Base-by-base conservation (phyloP, 345 rosid genomes). In the Gossypium arboreum region DNA sequence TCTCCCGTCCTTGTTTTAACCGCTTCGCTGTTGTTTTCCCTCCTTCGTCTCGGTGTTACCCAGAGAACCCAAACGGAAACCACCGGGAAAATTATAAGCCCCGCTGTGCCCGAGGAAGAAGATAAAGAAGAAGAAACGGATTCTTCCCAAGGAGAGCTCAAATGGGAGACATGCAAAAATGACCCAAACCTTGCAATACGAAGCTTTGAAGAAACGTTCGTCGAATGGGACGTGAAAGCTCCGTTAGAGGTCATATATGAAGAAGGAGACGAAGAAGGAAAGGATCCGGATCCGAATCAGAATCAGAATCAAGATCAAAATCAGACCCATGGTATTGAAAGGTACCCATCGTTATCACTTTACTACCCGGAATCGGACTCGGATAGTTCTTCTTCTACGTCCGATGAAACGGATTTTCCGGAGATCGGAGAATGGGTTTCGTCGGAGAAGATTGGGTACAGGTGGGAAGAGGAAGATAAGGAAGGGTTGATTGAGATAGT, bases 241-340 rank as follows among this genome's bases (percentile, higher is more conserved):
- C 97, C 98, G 18, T 66, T 94, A 66, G 93, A 90, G 22, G 92
- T 92, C 54, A 94, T 94, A 59, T 86, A 94, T 72, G 97, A 94
- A 82, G 87, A 73, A 2, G 89, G 86, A 78, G 94, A 80, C 2
- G 92, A 84, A 15, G 85, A 82, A 9, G 84, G 77, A 0, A 86
- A 83, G 11, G 77, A 75, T 7, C 75, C 62, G n/a, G 73, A 75
- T 7, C 74, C 57, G n/a, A 54, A 78, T n/a, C 70, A n/a, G 0
- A 61, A 51, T 16, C 39, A 29, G 0, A 50, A 47, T 6, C 48
- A 73, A 41, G 43, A 67, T 52, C 48, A 73, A 41, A 48, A 67
- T 52, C 80, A 81, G 71, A 72, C 52, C 79, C 79, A 68, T 70
- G 57, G 61, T 1, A 68, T 78, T 0, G 87, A 78, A 73, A 78